Conservation (phyloP, 2,329 filamentous ascomycete genomes). For the Cercospora berteroae region DNA sequence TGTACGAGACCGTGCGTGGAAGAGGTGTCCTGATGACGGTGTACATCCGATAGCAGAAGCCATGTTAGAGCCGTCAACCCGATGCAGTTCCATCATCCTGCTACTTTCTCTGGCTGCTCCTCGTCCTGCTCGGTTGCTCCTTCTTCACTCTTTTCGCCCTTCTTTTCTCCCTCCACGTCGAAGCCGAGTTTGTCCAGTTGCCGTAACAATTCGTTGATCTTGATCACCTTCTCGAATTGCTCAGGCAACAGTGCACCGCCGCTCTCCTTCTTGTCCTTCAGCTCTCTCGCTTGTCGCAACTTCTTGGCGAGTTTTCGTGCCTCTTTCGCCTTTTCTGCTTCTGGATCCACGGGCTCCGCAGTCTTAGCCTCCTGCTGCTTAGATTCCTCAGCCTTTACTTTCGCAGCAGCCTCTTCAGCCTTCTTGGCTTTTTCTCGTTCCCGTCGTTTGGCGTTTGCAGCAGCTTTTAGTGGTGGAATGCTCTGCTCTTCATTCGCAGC, state of each 20-base stretch:
- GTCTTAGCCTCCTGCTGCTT: conserved; percentile 32
- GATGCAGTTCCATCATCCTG: conserved; percentile 5
- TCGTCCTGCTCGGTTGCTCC: not conserved
- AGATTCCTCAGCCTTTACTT: conserved; percentile 44
- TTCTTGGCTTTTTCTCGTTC: conserved; percentile 57
- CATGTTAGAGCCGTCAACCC: not conserved
- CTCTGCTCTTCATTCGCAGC: conserved; percentile 43
- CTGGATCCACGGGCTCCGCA: conserved; percentile 58
- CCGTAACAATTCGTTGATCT: conserved; percentile 88
- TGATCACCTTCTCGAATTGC: conserved; percentile 96
- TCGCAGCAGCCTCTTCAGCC: conserved; percentile 63
- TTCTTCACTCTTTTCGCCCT: conserved; percentile 13
- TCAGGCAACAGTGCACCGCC: conserved; percentile 83
- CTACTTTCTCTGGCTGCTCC: not conserved
- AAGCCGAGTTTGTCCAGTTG: conserved; percentile 85
- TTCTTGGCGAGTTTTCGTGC: conserved; percentile 91
- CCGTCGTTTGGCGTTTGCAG: conserved; percentile 72
- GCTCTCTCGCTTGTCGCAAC: conserved; percentile 84
- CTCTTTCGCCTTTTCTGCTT: conserved; percentile 86
- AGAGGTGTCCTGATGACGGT: conserved; percentile 29
- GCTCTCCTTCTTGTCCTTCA: conserved; percentile 86
- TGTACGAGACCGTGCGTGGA: conserved; percentile 43
- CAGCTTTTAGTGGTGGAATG: conserved; percentile 44
- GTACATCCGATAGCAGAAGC: conserved; percentile 24
- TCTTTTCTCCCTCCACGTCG: conserved; percentile 69